These are phyloP conservation scores for Hymenoscyphus salicellus DNA, from an alignment of 2,329 filamentous ascomycete genomes.

Conservation along the genomic window DNA sequence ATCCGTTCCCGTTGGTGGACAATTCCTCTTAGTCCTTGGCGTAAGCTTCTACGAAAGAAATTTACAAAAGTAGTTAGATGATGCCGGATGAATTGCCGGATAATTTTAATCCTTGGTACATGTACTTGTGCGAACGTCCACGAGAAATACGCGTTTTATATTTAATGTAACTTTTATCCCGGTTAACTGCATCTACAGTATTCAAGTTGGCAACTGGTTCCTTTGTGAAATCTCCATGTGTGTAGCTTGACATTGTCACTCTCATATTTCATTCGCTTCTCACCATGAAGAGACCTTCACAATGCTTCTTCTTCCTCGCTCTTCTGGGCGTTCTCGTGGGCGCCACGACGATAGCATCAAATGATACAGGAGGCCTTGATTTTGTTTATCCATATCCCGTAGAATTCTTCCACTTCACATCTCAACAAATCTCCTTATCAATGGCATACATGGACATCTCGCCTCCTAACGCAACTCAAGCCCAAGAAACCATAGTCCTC, in stretches of 20 bases:
- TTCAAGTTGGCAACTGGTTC: not conserved
- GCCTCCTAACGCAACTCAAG: slow-evolving; percentile 37
- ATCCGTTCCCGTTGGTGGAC: too few relatives aligned
- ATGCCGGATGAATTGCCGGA: too few relatives aligned
- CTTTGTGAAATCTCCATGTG: not conserved
- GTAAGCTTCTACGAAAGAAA: too few relatives aligned
- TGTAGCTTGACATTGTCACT: not conserved
- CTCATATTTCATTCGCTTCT: not conserved
- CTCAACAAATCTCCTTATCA: slow-evolving; percentile 47
- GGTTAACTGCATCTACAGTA: not conserved
- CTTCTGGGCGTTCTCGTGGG: not conserved
- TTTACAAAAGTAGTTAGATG: too few relatives aligned
- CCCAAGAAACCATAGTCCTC: slow-evolving; percentile 42
- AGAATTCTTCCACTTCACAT: slow-evolving; percentile 47
- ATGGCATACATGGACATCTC: slow-evolving; percentile 53
- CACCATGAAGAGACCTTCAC: not conserved
- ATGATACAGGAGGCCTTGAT: slow-evolving; percentile 11
- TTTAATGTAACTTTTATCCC: too few relatives aligned
- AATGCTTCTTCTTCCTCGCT: not conserved
- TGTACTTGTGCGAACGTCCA: too few relatives aligned
- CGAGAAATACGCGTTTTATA: too few relatives aligned
- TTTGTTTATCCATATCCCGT: slow-evolving; percentile 53
- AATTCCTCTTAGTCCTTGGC: too few relatives aligned
- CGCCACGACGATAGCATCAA: not conserved
- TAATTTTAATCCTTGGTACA: too few relatives aligned